Percentiles rank a stretch among this genome's conserved stretches.
phyloP scores from a whole-genome alignment of 176 grass and related monocot species.

The Bothriochloa decipiens region DNA sequence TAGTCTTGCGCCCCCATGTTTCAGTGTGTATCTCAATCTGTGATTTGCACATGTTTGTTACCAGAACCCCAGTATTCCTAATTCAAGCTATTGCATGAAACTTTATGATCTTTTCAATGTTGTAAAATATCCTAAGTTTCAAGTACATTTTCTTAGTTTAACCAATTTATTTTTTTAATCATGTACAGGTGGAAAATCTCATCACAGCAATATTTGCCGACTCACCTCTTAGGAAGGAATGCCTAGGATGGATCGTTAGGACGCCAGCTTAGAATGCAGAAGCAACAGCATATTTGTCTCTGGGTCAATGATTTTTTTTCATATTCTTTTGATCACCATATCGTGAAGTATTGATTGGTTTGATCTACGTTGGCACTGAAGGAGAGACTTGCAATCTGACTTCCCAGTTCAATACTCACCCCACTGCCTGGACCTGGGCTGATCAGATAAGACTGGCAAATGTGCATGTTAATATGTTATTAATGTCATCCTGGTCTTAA shows the following conservation, averaged over 20 bases:
- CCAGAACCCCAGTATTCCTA: background rate
- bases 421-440: background rate
- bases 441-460: background rate
- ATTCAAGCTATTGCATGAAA: background rate
- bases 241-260: slow-evolving; percentile 56
- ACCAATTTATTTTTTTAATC: background rate
- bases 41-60: background rate
- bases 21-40: background rate
- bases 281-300: background rate
- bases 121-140: background rate
- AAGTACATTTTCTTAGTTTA: background rate
- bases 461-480: background rate
- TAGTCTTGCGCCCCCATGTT: background rate
- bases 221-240: slow-evolving; percentile 72
- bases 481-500: background rate
- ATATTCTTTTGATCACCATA: background rate
- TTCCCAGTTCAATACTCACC: background rate
- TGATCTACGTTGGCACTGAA: background rate
- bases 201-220: slow-evolving; percentile 76
- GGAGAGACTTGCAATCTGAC: background rate
- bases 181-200: slow-evolving; percentile 65
- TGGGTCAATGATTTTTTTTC: background rate
- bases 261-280: slow-evolving; percentile 41
- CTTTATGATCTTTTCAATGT: background rate
- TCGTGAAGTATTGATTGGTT: background rate